These are phyloP conservation scores for Metschnikowia corniflorae DNA, from an alignment of 805 yeast genomes.

Conservation along the genomic window DNA sequence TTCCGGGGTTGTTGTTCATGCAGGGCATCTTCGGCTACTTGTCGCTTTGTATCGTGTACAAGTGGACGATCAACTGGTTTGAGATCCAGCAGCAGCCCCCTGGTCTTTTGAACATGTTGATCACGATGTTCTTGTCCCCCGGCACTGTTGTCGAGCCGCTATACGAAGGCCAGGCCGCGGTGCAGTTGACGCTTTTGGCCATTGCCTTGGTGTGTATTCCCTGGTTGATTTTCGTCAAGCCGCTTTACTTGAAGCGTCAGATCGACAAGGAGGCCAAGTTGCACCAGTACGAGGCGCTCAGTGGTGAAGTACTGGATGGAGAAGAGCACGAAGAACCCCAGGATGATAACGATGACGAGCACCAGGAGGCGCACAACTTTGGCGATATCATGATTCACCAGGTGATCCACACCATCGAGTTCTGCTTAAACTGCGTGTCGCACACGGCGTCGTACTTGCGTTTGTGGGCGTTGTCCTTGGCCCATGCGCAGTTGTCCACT, in stretches of 20 bases:
- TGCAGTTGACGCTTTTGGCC: constrained; percentile 69
- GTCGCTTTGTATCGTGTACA: constrained; percentile 79
- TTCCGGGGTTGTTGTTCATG: constrained; percentile 94
- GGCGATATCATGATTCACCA: constrained; percentile 97
- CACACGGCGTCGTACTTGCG: constrained; percentile 97
- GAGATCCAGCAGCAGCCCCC: constrained; percentile 79
- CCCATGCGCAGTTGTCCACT: constrained; percentile 93
- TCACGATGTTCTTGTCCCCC: constrained; percentile 92
- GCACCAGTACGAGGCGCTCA: constrained; percentile 43
- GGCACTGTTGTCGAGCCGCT: constrained; percentile 80
- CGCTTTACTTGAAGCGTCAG: constrained; percentile 62
- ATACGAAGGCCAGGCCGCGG: constrained; percentile 71
- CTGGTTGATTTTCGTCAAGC: constrained; percentile 82
- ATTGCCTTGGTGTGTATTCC: constrained; percentile 91
- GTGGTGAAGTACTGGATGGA: constrained; percentile 24
- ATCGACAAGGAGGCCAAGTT: constrained; percentile 53
- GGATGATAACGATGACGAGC: constrained; percentile 52
- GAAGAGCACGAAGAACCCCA: constrained; percentile 30
- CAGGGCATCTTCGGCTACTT: constrained; percentile 94
- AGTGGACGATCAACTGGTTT: constrained; percentile 94
- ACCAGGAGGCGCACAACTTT: constrained; percentile 60
- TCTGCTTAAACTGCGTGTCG: constrained; percentile 95
- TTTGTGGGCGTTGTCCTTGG: constrained; percentile 94
- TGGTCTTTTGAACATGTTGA: constrained; percentile 88
- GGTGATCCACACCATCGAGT: constrained; percentile 95